A percentile compares a stretch with the other conserved stretches of the same genome.
Evolutionary conservation across 805 yeast species (phyloP).

Genomic region (Maudiozyma turicensis): DNA sequence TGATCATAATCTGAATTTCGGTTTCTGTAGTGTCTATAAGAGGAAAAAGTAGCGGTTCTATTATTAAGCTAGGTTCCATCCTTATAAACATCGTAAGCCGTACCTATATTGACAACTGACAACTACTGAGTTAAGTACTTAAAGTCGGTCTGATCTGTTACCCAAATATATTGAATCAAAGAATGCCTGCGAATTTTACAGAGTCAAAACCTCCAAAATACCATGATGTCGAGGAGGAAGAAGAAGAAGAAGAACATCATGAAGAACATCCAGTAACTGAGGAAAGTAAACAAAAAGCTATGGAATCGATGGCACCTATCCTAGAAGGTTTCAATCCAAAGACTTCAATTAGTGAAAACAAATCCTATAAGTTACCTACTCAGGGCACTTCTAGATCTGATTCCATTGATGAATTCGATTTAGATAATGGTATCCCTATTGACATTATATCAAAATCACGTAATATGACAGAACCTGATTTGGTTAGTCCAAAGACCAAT

Average conservation of each 20-base stretch:
- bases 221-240: not conserved
- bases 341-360: constrained; percentile 45
- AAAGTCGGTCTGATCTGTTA: no score
- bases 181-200: not conserved
- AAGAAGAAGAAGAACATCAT: no score
- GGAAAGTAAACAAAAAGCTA: constrained; percentile 43
- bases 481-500: not conserved
- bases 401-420: constrained; percentile 19
- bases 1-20: no score
- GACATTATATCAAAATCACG: not conserved
- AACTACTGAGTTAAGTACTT: no score
- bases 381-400: constrained; percentile 18
- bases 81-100: no score
- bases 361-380: constrained; percentile 28
- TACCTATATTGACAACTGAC: no score
- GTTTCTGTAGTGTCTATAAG: no score
- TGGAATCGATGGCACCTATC: constrained; percentile 74
- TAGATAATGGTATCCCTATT: constrained; percentile 14
- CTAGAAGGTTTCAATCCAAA: constrained; percentile 66
- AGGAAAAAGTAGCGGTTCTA: no score
- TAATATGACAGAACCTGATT: not conserved
- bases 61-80: no score
- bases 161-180: not conserved
- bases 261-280: not conserved
- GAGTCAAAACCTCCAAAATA: not conserved